phyloP scores from a whole-genome alignment of 1,139 yeast genomes.

The Pichia sp. region DNA sequence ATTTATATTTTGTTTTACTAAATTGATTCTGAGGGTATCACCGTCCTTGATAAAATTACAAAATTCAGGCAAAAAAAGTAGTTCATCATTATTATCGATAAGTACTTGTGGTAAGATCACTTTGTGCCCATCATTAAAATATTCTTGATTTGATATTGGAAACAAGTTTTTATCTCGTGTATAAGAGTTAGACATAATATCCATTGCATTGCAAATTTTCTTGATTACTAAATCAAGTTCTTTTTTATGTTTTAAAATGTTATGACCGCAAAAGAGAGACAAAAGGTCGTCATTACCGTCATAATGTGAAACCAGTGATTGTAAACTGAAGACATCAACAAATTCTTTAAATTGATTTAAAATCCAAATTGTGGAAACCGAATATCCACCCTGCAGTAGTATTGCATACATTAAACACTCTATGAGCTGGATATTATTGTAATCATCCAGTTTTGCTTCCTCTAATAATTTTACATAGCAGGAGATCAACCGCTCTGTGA shows the following conservation, averaged over 20 bases:
- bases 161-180: too few relatives aligned
- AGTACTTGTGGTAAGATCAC: conserved; percentile 8
- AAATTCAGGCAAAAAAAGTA: conserved; percentile 7
- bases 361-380: conserved; percentile 35
- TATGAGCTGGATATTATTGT: conserved; percentile 25
- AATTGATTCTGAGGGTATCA: background rate
- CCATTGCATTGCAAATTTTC: conserved; percentile 1
- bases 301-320: conserved; percentile 18
- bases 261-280: background rate
- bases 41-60: conserved; percentile 2
- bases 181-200: too few relatives aligned
- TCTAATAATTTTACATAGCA: conserved; percentile 29
- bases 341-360: conserved; percentile 29
- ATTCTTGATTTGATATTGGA: too few relatives aligned
- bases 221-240: conserved; percentile 2
- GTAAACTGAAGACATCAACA: conserved; percentile 12
- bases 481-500: conserved; percentile 28
- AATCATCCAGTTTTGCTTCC: conserved; percentile 31
- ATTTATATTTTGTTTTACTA: background rate
- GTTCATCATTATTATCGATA: background rate
- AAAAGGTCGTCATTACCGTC: conserved; percentile 10
- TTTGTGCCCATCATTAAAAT: background rate
- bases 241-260: background rate
- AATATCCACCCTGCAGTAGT: conserved; percentile 36
- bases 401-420: conserved; percentile 35